Percentiles rank a stretch among this genome's conserved stretches.
Evolutionary conservation across 2,329 filamentous ascomycete species (phyloP).

Genomic region (Alternaria incomplexa): DNA sequence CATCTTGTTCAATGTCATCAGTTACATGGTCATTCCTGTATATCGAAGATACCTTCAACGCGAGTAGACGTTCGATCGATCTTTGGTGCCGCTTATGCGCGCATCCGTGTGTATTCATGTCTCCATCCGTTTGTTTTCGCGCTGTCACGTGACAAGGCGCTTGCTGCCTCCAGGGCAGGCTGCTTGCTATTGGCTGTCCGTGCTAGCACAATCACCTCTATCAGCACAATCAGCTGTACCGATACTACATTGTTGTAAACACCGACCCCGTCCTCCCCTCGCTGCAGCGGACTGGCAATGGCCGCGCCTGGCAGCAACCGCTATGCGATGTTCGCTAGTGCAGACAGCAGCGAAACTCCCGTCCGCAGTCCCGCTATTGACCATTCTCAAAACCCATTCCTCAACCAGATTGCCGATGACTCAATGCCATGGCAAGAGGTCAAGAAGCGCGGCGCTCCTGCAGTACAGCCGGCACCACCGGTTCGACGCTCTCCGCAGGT

Average conservation of each 20-base stretch:
- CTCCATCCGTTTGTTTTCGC: neutral
- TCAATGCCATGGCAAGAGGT: slow-evolving; percentile 36
- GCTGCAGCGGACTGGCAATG: slow-evolving; percentile 16
- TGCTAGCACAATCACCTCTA: neutral
- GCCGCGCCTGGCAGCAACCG: slow-evolving; percentile 25
- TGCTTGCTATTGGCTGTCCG: neutral
- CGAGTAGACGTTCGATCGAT: neutral
- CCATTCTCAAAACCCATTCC: slow-evolving; percentile 22
- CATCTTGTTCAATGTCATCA: neutral
- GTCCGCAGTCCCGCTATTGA: slow-evolving; percentile 1
- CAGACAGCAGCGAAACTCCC: slow-evolving; percentile 12
- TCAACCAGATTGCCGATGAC: slow-evolving; percentile 32
- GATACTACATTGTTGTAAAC: neutral
- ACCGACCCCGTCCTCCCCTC: neutral
- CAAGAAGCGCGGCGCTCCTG: slow-evolving; percentile 21
- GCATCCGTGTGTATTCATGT: neutral
- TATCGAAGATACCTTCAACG: neutral
- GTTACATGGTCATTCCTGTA: neutral
- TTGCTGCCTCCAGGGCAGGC: slow-evolving; percentile 9
- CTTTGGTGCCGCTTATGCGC: neutral
- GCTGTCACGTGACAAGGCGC: slow-evolving; percentile 6
- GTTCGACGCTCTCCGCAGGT: slow-evolving; percentile 1
- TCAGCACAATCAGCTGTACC: neutral
- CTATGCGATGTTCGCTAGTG: slow-evolving; percentile 30
- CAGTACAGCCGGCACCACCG: neutral